phyloP scores from a whole-genome alignment of 2,329 filamentous ascomycete species.

The Bretziella fagacearum region DNA sequence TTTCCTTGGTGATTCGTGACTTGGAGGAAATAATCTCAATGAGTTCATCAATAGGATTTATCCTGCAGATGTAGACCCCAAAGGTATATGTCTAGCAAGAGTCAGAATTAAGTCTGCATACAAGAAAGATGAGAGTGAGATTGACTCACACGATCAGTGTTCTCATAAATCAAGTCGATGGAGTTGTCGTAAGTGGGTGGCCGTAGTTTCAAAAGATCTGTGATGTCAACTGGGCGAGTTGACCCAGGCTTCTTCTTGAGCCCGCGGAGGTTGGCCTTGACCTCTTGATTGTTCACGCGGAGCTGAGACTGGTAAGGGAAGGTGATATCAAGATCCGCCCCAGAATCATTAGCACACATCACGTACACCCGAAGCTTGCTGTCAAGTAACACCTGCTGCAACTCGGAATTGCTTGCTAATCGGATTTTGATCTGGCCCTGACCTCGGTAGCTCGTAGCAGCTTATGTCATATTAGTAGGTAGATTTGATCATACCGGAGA shows the following conservation, averaged over 20 bases:
- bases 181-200: conserved; percentile 54
- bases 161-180: conserved; percentile 75
- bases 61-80: conserved; percentile 57
- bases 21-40: conserved; percentile 47
- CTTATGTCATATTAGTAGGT: not conserved
- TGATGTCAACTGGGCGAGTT: conserved; percentile 85
- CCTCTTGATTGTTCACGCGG: conserved; percentile 71
- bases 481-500: not conserved
- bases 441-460: conserved; percentile 19
- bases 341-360: conserved; percentile 56
- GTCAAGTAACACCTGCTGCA: conserved; percentile 41
- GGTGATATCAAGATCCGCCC: conserved; percentile 54
- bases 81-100: conserved; percentile 50
- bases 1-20: conserved; percentile 60
- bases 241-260: conserved; percentile 93
- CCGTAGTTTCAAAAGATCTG: conserved; percentile 52
- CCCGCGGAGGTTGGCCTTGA: conserved; percentile 85
- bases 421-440: conserved; percentile 41
- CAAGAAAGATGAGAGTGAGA: not conserved
- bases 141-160: conserved; percentile 62
- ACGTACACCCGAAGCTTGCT: conserved; percentile 57
- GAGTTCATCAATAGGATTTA: conserved; percentile 53
- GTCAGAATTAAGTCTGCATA: conserved; percentile 16
- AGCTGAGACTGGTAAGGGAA: conserved; percentile 91
- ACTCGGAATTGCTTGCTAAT: conserved; percentile 35